Percentiles rank a stretch among this genome's conserved stretches.
These are phyloP conservation scores for Parietaria judaica DNA, from an alignment of 306 rosid genomes.

Conservation along the genomic window DNA sequence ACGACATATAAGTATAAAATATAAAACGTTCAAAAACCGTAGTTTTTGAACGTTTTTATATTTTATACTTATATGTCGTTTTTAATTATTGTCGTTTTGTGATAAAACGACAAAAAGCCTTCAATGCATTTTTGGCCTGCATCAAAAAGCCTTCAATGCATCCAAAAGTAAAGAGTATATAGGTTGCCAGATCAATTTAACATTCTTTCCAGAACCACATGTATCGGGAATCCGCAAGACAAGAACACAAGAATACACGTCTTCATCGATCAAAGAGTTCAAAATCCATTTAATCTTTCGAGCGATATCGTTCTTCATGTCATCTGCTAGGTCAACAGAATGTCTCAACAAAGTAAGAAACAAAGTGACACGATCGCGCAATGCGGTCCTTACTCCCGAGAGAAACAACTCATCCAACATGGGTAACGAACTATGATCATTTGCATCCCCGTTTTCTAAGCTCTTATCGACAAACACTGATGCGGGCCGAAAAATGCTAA, in stretches of 20 bases:
- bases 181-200: conserved; percentile 55
- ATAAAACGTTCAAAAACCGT: too few species aligned
- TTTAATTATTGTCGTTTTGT: too few species aligned
- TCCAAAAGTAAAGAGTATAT: conserved; percentile 49
- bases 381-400: conserved; percentile 31
- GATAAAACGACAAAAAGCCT: too few species aligned
- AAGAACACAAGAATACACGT: conserved; percentile 60
- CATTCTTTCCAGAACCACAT: conserved; percentile 44
- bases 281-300: conserved; percentile 60
- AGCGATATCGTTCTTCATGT: conserved; percentile 38
- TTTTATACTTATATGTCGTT: too few species aligned
- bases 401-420: conserved; percentile 32
- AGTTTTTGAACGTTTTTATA: too few species aligned
- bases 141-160: conserved; percentile 65
- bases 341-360: conserved; percentile 50
- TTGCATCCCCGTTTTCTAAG: conserved; percentile 26
- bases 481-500: too few species aligned
- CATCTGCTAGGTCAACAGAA: conserved; percentile 47
- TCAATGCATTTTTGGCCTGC: too few species aligned
- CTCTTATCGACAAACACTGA: conserved; percentile 33
- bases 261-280: conserved; percentile 56
- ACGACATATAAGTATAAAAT: too few species aligned
- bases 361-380: conserved; percentile 44
- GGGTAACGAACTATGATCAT: conserved; percentile 24
- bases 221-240: conserved; percentile 51